Base-by-base conservation (phyloP, 192 early-diverging fungal species). In the Coemansia sp. region DNA sequence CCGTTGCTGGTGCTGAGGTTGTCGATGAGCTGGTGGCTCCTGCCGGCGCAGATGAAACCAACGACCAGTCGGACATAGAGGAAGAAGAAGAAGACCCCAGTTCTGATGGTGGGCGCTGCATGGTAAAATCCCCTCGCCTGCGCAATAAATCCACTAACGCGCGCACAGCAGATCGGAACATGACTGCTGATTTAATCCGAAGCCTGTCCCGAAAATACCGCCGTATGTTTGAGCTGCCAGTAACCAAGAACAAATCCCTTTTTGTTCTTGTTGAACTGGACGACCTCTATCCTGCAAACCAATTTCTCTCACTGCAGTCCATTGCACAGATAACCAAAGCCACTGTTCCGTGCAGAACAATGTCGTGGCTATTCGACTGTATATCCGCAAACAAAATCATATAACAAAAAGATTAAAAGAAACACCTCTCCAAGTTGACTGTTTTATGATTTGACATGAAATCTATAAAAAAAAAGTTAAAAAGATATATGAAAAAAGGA, bases 341-440 rank as follows among this genome's bases (percentile, higher is more conserved):
- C 8, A 11, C 15, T 10, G 46, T 47, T 39, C 61, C 78, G 46
- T 81, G 74, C 45, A 61, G 78, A 3, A 73, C 70, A 18, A 81
- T 69, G 43, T 64, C 73, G 6, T 83, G 80, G 80, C 52, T 83
- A 37, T 75, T 83, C 37, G 76, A 83, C 54, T 83, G 80, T 15
- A 67, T 83, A 8, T 83, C 80, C 2, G 67, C 72, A 48, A 67
- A 70, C 61, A 41, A 49, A 18, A 21, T 73, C 12, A 41, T 73
- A 0, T 67, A 54, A 52, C 22, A 57, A 22, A 1, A 15, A n/a
- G 37, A 62, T 2, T 6, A 19, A 41, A 16, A 45, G 16, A 19
- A 57, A 58, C 22, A 32, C 58, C 62, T 32, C 32, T 32, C 32
- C 32, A 32, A 32, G 32, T 32, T 32, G 32, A 32, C 32, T 32